phyloP scores from a whole-genome alignment of 2,329 filamentous ascomycete genomes.

The Beauveria rudraprayagi region DNA sequence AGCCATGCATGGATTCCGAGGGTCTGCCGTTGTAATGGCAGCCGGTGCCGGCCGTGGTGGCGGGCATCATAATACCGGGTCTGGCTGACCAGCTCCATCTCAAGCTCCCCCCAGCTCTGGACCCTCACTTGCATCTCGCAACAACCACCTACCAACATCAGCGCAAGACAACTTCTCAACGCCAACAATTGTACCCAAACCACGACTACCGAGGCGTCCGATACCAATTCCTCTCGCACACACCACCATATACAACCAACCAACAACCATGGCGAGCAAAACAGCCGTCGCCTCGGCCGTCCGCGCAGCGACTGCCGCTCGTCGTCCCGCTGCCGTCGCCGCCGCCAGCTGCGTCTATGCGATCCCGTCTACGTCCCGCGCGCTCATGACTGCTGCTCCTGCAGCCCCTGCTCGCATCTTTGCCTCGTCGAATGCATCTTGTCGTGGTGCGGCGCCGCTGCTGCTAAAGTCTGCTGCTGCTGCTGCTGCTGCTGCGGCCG shows the following conservation, averaged over 20 bases:
- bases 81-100: background rate
- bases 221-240: background rate
- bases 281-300: background rate
- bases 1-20: no score
- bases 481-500: background rate
- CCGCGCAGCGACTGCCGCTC: conserved; percentile 1
- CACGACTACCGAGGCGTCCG: background rate
- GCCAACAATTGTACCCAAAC: background rate
- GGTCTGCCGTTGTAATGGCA: no score
- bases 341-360: background rate
- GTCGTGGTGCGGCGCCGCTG: background rate
- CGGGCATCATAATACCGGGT: background rate
- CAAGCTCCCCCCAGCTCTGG: background rate
- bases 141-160: background rate
- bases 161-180: background rate
- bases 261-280: background rate
- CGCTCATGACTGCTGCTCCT: background rate
- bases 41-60: background rate
- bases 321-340: background rate
- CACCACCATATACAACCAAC: background rate
- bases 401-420: background rate
- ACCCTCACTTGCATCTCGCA: background rate
- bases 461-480: background rate
- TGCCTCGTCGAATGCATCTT: background rate
- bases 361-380: background rate